A percentile compares a stretch with the other conserved stretches of the same genome.
phyloP scores from a whole-genome alignment of 106 monocot genomes.

The Dioscorea dumetorum region DNA sequence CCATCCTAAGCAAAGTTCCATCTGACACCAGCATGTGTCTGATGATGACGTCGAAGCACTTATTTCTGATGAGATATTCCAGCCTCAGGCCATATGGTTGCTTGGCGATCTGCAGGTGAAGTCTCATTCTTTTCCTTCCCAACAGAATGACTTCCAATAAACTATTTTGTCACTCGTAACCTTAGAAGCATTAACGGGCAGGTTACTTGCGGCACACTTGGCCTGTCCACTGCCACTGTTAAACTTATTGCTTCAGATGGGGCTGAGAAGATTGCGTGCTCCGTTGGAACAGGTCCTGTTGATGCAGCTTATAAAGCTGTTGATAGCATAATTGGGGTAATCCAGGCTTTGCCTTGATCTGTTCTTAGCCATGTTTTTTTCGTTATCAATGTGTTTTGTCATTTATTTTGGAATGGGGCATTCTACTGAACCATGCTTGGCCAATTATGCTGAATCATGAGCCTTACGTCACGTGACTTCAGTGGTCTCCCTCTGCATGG shows the following conservation, averaged over 20 bases:
- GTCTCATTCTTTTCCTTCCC: neutral
- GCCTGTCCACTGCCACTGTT: slow-evolving; percentile 84
- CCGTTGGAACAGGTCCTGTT: slow-evolving; percentile 78
- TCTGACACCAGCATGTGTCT: slow-evolving; percentile 48
- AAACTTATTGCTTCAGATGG: slow-evolving; percentile 62
- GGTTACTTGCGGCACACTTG: slow-evolving; percentile 83
- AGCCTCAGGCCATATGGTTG: slow-evolving; percentile 73
- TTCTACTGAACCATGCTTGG: too few relatives aligned
- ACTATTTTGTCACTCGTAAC: neutral
- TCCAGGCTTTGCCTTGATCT: neutral
- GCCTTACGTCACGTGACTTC: too few relatives aligned
- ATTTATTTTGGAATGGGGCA: too few relatives aligned
- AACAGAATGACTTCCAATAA: neutral
- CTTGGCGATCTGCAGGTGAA: slow-evolving; percentile 80
- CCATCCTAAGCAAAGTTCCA: too few relatives aligned
- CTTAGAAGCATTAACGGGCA: slow-evolving; percentile 2
- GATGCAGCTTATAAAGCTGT: slow-evolving; percentile 92
- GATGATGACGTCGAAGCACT: slow-evolving; percentile 91
- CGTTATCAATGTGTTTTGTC: too few relatives aligned
- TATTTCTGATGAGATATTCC: slow-evolving; percentile 73
- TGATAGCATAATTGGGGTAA: slow-evolving; percentile 80
- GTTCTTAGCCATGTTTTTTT: too few relatives aligned
- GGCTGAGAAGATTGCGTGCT: slow-evolving; percentile 66
- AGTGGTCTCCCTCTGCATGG: too few relatives aligned
- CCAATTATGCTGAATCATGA: too few relatives aligned